phyloP scores from a whole-genome alignment of 805 yeast genomes.

The Suhomyces sp. region DNA sequence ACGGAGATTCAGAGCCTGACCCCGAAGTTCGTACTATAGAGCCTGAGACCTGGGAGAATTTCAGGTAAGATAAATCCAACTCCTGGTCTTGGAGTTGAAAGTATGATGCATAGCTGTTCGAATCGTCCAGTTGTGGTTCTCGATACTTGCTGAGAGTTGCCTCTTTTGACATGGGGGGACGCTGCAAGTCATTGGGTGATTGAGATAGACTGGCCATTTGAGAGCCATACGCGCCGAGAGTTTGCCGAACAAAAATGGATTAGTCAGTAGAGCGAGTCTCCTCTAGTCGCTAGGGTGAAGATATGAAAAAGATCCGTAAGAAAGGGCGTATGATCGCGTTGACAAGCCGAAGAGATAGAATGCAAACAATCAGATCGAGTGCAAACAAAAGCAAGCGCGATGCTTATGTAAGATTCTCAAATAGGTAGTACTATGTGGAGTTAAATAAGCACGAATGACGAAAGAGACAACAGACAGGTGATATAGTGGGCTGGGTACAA shows the following conservation, averaged over 20 bases:
- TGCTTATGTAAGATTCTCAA: neutral
- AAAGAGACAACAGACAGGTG: neutral
- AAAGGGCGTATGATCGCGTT: too few species aligned
- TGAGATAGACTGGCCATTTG: neutral
- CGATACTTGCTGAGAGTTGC: constrained; percentile 13
- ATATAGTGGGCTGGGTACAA: neutral
- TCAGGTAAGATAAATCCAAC: constrained; percentile 33
- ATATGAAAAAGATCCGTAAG: neutral
- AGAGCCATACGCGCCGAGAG: neutral
- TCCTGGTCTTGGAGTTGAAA: constrained; percentile 17
- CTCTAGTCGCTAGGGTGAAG: neutral
- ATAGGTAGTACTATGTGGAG: neutral
- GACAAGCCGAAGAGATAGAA: neutral
- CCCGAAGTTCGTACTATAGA: constrained; percentile 13
- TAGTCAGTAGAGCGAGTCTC: neutral
- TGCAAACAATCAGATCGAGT: neutral
- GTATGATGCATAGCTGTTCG: constrained; percentile 7
- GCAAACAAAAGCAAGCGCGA: neutral
- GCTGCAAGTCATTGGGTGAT: neutral
- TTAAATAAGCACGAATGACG: neutral
- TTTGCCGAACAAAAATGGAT: neutral
- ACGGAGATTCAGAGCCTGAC: constrained; percentile 22
- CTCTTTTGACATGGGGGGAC: constrained; percentile 2
- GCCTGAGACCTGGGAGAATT: constrained; percentile 32
- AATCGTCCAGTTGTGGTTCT: constrained; percentile 13